Percentiles rank a stretch among this genome's conserved stretches.
phyloP scores from a whole-genome alignment of 192 early-diverging fungal species.

The Coemansia reversa region DNA sequence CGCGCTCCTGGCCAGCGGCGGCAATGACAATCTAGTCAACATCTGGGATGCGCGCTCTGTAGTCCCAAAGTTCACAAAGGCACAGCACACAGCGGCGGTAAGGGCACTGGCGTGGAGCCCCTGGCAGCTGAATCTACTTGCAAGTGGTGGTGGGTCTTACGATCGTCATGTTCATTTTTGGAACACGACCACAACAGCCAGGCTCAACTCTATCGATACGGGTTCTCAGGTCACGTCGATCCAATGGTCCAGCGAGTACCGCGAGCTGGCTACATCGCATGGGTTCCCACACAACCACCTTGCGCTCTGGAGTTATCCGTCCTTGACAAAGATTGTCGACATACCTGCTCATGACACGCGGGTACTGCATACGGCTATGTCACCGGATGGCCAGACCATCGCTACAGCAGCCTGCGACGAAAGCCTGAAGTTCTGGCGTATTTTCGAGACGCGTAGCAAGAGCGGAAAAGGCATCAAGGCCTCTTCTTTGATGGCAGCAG shows the following conservation, averaged over 20 bases:
- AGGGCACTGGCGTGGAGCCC: conserved; percentile 97
- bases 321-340: conserved; percentile 67
- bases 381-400: conserved; percentile 88
- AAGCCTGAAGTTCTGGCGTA: conserved; percentile 93
- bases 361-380: conserved; percentile 86
- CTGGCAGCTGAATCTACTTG: conserved; percentile 80
- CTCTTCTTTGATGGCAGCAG: neutral
- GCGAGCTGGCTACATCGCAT: conserved; percentile 89
- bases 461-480: conserved; percentile 25
- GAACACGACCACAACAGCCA: conserved; percentile 72
- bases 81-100: conserved; percentile 84
- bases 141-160: conserved; percentile 87
- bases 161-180: conserved; percentile 92
- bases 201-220: conserved; percentile 70
- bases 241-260: conserved; percentile 78
- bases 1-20: conserved; percentile 82
- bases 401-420: conserved; percentile 94
- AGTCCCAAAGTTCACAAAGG: conserved; percentile 67
- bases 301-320: conserved; percentile 79
- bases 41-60: conserved; percentile 79
- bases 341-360: conserved; percentile 86
- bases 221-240: conserved; percentile 92
- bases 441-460: conserved; percentile 67
- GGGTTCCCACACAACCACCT: conserved; percentile 89
- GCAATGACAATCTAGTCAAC: conserved; percentile 90